Conservation (phyloP, 2,329 filamentous ascomycete genomes). For the Verruconis gallopava region DNA sequence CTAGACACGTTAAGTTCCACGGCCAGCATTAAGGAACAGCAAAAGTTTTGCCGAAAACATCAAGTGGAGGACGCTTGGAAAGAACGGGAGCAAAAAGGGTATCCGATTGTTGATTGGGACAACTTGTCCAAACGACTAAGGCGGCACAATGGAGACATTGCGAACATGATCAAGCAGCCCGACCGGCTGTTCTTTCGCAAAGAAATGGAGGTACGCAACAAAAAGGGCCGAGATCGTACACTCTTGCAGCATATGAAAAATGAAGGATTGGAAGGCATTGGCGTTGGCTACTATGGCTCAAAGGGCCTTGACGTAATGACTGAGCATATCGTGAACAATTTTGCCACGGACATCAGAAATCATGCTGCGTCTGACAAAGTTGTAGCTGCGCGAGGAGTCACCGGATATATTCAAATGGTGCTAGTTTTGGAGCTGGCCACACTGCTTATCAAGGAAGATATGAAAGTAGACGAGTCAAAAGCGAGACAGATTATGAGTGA, state of each 20-base stretch:
- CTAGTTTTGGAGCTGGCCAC: slow-evolving; percentile 59
- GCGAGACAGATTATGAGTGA: slow-evolving; percentile 48
- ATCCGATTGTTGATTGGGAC: slow-evolving; percentile 61
- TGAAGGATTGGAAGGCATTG: slow-evolving; percentile 36
- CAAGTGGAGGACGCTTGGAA: slow-evolving; percentile 19
- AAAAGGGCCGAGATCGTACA: slow-evolving; percentile 45
- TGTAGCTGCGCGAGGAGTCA: slow-evolving; percentile 17
- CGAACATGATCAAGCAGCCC: slow-evolving; percentile 46
- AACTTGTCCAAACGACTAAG: slow-evolving; percentile 45
- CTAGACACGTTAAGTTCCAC: background rate
- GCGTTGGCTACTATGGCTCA: slow-evolving; percentile 72
- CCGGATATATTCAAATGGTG: slow-evolving; percentile 30
- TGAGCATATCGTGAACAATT: slow-evolving; percentile 16
- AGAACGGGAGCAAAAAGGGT: slow-evolving; percentile 41
- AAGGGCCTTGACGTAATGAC: slow-evolving; percentile 56
- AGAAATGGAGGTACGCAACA: slow-evolving; percentile 41
- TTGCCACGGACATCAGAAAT: slow-evolving; percentile 19
- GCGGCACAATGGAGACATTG: slow-evolving; percentile 42
- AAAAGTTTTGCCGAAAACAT: slow-evolving; percentile 25
- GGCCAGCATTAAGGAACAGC: slow-evolving; percentile 30
- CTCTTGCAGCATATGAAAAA: slow-evolving; percentile 40
- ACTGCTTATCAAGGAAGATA: slow-evolving; percentile 45
- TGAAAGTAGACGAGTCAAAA: slow-evolving; percentile 31
- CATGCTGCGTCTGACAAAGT: slow-evolving; percentile 17
- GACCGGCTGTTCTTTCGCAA: slow-evolving; percentile 47